These are phyloP conservation scores for Cordyceps militaris DNA, from an alignment of 2,329 filamentous ascomycete genomes.

Conservation along the genomic window DNA sequence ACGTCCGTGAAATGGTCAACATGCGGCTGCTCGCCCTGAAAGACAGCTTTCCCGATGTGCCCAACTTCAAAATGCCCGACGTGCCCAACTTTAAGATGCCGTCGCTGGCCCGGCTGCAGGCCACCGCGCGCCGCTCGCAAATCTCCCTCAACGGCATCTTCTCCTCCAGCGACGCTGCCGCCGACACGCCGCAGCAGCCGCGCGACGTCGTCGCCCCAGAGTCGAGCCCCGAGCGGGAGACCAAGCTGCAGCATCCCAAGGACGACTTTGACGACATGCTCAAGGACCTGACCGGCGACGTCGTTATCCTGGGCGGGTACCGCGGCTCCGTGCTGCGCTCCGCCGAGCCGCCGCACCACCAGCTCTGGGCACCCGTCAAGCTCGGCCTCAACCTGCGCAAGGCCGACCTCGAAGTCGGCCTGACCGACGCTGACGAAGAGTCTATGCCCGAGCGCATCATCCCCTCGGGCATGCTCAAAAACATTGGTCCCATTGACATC, in stretches of 20 bases:
- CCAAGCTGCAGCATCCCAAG: slow-evolving; percentile 11
- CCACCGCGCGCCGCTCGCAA: slow-evolving; percentile 23
- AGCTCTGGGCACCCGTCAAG: slow-evolving; percentile 91
- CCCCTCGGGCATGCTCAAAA: slow-evolving; percentile 79
- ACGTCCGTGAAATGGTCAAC: slow-evolving; percentile 80
- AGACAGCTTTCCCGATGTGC: slow-evolving; percentile 74
- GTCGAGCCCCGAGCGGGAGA: not conserved
- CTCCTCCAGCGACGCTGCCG: slow-evolving; percentile 12
- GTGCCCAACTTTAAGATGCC: slow-evolving; percentile 65
- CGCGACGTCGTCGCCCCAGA: slow-evolving; percentile 15
- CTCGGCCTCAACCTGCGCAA: slow-evolving; percentile 86
- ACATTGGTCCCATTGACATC: slow-evolving; percentile 89
- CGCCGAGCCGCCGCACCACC: slow-evolving; percentile 72
- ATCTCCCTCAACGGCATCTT: slow-evolving; percentile 26
- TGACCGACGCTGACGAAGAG: slow-evolving; percentile 76
- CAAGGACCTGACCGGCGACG: slow-evolving; percentile 68
- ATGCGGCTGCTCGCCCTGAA: slow-evolving; percentile 83
- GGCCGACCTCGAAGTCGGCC: slow-evolving; percentile 80
- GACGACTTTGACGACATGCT: slow-evolving; percentile 47
- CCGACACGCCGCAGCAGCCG: slow-evolving; percentile 14
- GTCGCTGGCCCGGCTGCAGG: slow-evolving; percentile 48
- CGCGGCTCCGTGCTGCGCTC: slow-evolving; percentile 84
- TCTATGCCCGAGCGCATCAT: slow-evolving; percentile 77
- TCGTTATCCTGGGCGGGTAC: slow-evolving; percentile 86
- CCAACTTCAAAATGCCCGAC: slow-evolving; percentile 69